Percentiles rank a stretch among this genome's conserved stretches.
These are phyloP conservation scores for Rauvolfia tetraphylla DNA, from an alignment of 257 asterid species.

Conservation along the genomic window DNA sequence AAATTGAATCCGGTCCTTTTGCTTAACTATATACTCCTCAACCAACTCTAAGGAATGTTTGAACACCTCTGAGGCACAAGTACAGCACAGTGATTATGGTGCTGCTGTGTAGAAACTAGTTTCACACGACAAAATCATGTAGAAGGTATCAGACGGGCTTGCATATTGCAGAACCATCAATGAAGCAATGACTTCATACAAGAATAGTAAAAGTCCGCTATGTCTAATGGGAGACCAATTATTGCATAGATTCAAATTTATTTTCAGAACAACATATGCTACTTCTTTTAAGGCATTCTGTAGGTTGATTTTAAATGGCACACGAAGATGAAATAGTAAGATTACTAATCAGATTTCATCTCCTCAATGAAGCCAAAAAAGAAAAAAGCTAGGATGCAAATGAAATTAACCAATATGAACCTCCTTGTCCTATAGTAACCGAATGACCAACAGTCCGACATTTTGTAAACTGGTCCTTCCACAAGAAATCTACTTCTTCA, in stretches of 20 bases:
- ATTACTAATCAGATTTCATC: neutral
- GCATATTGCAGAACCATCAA: neutral
- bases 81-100: slow-evolving; percentile 81
- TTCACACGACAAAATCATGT: slow-evolving; percentile 25
- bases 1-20: slow-evolving; percentile 53
- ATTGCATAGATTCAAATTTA: neutral
- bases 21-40: slow-evolving; percentile 57
- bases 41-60: slow-evolving; percentile 32
- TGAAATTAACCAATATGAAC: neutral
- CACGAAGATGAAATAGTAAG: neutral
- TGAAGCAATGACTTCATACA: too few relatives aligned
- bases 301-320: too few relatives aligned
- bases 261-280: neutral
- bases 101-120: slow-evolving; percentile 77
- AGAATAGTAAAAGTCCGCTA: too few relatives aligned
- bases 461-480: neutral
- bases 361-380: neutral
- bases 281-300: neutral
- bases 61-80: slow-evolving; percentile 50
- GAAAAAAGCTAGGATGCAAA: neutral
- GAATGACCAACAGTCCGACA: neutral
- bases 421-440: neutral
- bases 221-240: neutral
- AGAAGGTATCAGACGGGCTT: slow-evolving; percentile 7
- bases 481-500: neutral